Percentiles rank a stretch among this genome's conserved stretches.
Conservation (phyloP, 1,284 basidiomycete genomes). For the Microbotryum lychnidis-dioicae region DNA sequence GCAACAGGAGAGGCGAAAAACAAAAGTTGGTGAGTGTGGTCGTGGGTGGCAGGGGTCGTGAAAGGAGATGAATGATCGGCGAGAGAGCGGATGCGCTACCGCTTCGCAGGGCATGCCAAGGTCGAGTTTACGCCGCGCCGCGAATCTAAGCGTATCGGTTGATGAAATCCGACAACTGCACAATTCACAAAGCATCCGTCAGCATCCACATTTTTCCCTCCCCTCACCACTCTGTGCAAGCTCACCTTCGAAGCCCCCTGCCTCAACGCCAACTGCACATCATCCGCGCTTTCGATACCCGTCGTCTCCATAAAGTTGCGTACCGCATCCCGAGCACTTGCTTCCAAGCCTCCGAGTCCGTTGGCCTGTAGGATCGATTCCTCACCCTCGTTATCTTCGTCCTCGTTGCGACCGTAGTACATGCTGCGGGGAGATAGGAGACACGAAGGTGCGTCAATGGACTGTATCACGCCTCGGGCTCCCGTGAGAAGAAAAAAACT, state of each 20-base stretch:
- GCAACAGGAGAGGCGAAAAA: too few relatives aligned
- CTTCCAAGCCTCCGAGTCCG: conserved; percentile 54
- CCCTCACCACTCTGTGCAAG: conserved; percentile 11
- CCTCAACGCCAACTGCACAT: conserved; percentile 72
- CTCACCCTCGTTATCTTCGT: conserved; percentile 52
- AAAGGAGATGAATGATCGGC: too few relatives aligned
- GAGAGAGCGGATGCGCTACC: too few relatives aligned
- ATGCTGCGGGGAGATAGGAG: conserved; percentile 41
- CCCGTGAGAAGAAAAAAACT: conserved; percentile 11
- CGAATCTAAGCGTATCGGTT: too few relatives aligned
- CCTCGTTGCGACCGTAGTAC: conserved; percentile 89
- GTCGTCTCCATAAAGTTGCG: conserved; percentile 54
- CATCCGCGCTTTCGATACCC: conserved; percentile 83
- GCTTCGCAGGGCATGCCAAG: too few relatives aligned
- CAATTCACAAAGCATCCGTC: too few relatives aligned
- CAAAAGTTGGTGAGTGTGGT: too few relatives aligned
- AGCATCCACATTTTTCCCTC: too few relatives aligned
- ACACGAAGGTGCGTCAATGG: conserved; percentile 1
- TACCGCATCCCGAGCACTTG: conserved; percentile 70
- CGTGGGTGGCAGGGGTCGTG: too few relatives aligned
- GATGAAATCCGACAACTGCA: too few relatives aligned
- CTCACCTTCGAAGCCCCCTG: conserved; percentile 75
- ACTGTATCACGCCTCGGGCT: too few relatives aligned
- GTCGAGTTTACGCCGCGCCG: too few relatives aligned
- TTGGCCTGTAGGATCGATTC: conserved; percentile 42